Percentiles rank a stretch among this genome's conserved stretches.
These are phyloP conservation scores for Leccinellum rugosiceps DNA, from an alignment of 768 basidiomycete species.

Conservation along the genomic window DNA sequence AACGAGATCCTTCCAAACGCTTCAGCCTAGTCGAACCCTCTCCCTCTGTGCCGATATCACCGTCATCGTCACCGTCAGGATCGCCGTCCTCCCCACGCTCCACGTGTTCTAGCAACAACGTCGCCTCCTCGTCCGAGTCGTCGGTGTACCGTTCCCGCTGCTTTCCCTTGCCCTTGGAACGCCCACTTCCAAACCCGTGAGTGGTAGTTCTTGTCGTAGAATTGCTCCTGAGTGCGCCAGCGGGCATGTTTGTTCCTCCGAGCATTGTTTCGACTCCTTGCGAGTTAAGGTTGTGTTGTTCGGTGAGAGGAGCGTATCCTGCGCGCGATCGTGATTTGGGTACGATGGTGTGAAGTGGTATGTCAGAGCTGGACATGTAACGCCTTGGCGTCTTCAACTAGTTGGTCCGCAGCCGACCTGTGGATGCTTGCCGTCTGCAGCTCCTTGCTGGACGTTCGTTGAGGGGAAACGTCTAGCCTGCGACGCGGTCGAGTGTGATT, in stretches of 20 bases:
- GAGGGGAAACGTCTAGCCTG: neutral
- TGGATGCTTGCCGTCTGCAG: slow-evolving; percentile 1
- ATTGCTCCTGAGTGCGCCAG: slow-evolving; percentile 32
- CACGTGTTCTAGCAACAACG: slow-evolving; percentile 40
- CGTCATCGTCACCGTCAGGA: slow-evolving; percentile 36
- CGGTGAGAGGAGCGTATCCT: slow-evolving; percentile 44
- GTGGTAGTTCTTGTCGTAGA: slow-evolving; percentile 27
- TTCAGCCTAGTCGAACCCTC: slow-evolving; percentile 26
- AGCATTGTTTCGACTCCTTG: slow-evolving; percentile 18
- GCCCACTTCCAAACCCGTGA: slow-evolving; percentile 14
- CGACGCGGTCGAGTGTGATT: neutral
- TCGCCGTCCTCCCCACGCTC: slow-evolving; percentile 36
- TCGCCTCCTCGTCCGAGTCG: slow-evolving; percentile 61
- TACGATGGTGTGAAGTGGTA: slow-evolving; percentile 63
- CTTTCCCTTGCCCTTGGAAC: slow-evolving; percentile 37
- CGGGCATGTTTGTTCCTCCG: slow-evolving; percentile 24
- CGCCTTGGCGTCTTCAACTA: neutral
- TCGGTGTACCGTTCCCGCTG: slow-evolving; percentile 57
- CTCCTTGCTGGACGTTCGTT: neutral
- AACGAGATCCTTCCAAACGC: slow-evolving; percentile 24
- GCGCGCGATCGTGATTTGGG: slow-evolving; percentile 42
- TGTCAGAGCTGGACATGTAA: slow-evolving; percentile 50
- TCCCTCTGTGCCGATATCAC: slow-evolving; percentile 33
- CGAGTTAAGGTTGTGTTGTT: slow-evolving; percentile 25
- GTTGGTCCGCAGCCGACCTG: neutral